Conservation (phyloP, 1,139 yeast genomes). For the Pichia sp. region DNA sequence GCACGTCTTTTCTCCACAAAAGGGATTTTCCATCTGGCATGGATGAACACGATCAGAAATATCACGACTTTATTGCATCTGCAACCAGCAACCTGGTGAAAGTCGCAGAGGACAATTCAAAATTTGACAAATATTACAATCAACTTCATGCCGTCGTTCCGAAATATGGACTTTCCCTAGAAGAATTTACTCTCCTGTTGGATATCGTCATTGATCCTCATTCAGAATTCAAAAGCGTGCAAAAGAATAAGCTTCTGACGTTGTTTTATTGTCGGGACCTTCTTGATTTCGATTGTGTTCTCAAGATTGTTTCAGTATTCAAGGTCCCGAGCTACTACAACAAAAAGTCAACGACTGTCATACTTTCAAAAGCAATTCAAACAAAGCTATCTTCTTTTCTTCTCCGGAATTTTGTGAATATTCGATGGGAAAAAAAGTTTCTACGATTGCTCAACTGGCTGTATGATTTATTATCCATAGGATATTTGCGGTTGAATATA, state of each 20-base stretch:
- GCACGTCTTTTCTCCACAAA: not conserved
- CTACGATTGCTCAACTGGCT: slow-evolving; percentile 23
- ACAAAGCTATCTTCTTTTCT: slow-evolving; percentile 21
- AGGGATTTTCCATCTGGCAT: not conserved
- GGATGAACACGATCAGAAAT: slow-evolving; percentile 3
- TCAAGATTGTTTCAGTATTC: slow-evolving; percentile 23
- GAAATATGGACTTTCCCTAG: slow-evolving; percentile 23
- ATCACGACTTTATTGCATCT: slow-evolving; percentile 1
- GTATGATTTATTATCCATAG: slow-evolving; percentile 27
- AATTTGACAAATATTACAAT: slow-evolving; percentile 6
- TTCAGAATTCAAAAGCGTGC: slow-evolving; percentile 13
- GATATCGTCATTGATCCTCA: slow-evolving; percentile 20
- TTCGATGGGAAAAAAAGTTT: slow-evolving; percentile 21
- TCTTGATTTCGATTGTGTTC: slow-evolving; percentile 22
- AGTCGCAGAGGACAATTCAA: not conserved
- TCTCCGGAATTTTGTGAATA: slow-evolving; percentile 21
- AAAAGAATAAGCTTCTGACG: slow-evolving; percentile 21
- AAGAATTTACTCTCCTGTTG: slow-evolving; percentile 21
- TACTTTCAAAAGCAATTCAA: slow-evolving; percentile 19
- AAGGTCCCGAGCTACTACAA: slow-evolving; percentile 19
- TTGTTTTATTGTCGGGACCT: slow-evolving; percentile 23
- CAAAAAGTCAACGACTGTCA: slow-evolving; percentile 15
- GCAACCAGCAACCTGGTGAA: not conserved
- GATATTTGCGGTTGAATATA: slow-evolving; percentile 24
- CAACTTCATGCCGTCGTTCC: slow-evolving; percentile 23